Evolutionary conservation across 148 eudicot genomes (phyloP), one percentile per base, ranked within the genome.

Genomic region (Hydrangea macrophylla): DNA sequence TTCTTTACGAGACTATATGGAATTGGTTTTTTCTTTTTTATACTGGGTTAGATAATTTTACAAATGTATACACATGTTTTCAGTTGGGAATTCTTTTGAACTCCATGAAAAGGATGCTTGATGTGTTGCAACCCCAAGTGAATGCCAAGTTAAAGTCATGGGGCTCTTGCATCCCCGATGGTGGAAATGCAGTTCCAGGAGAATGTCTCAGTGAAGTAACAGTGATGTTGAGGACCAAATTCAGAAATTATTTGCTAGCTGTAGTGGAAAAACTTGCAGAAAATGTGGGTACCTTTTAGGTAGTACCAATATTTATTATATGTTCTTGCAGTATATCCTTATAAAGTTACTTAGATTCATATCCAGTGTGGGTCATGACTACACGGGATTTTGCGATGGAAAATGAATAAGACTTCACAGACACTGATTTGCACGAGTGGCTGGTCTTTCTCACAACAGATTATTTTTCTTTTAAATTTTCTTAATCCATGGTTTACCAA

Each of bases 31-130:
- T 66, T 31, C 23, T 10, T 51, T 58, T n/a, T 57, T 26, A 3
- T 48, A 73, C 68, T 5, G 40, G 27, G 20, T 18, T 23, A 6
- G 54, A 33, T 54, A 23, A 18, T 7, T 23, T n/a, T n/a, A n/a
- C n/a, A n/a, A n/a, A n/a, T n/a, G n/a, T 8, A 54, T n/a, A 13
- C 36, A 2, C 37, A 27, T 15, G 35, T 62, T 73, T 59, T 72
- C 83, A 90, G 96, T 76, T 90, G 51, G 96, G 96, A 68, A 64
- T 85, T 53, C 69, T 85, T 20, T 65, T 90, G 77, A 90, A 87
- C 76, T 90, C 96, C 42, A 74, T 90, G 86, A 87, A 86, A 78
- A 80, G 90, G 79, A 83, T 90, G 90, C 88, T 90, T 26, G 88
- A 90, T 68, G 80, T 76, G 31, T 62, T 90, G 55, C 80, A 79